Conservation (phyloP, 768 basidiomycete species). For the Hericium rajendrae region DNA sequence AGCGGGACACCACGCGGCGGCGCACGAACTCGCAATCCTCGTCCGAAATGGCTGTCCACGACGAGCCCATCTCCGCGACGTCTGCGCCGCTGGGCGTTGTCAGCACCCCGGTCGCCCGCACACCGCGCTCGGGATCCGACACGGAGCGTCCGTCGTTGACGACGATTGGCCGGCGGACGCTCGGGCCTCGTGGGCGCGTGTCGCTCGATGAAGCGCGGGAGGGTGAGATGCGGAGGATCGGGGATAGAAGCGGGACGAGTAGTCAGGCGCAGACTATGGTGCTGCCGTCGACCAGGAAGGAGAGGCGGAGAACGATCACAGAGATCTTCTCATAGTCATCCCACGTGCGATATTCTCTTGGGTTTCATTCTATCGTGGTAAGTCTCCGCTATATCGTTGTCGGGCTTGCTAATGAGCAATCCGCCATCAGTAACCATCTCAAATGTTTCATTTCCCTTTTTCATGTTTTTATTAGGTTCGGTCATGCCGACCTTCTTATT, state of each 20-base stretch:
- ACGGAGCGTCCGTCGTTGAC: conserved; percentile 37
- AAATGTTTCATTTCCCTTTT: not conserved
- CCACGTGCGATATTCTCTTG: not conserved
- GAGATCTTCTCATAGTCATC: conserved; percentile 32
- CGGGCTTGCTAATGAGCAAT: too few relatives aligned
- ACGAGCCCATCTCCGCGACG: conserved; percentile 24
- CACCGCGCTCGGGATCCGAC: conserved; percentile 36
- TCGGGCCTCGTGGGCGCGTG: conserved; percentile 31
- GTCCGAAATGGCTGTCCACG: not conserved
- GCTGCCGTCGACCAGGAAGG: conserved; percentile 24
- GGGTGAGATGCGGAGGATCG: conserved; percentile 20
- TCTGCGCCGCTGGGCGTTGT: conserved; percentile 22
- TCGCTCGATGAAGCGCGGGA: conserved; percentile 32
- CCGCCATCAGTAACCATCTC: not conserved
- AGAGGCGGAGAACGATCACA: conserved; percentile 42
- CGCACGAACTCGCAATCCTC: conserved; percentile 24
- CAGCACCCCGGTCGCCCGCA: conserved; percentile 24
- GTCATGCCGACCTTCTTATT: not conserved
- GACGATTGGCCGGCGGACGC: conserved; percentile 22
- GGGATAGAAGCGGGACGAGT: conserved; percentile 33
- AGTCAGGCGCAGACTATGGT: conserved; percentile 25
- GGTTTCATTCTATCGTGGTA: not conserved
- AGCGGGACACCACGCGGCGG: conserved; percentile 33
- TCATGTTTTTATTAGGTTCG: not conserved
- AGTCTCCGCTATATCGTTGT: too few relatives aligned